Base-by-base conservation (phyloP, 2,329 filamentous ascomycete genomes). In the Trichoderma sp. region DNA sequence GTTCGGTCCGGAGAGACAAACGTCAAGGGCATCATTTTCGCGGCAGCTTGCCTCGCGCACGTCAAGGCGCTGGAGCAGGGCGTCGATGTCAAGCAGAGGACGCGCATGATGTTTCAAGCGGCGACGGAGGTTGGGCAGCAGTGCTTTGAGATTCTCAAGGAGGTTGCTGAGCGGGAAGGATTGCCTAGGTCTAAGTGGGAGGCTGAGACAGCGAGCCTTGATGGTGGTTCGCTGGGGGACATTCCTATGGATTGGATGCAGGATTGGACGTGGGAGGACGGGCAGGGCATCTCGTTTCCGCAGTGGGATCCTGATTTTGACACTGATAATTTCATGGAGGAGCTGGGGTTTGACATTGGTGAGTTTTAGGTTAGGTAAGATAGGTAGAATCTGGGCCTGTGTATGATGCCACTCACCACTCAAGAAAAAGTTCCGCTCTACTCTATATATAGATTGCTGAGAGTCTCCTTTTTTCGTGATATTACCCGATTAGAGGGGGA, bases 1-100 rank as follows among this genome's bases (percentile, higher is more conserved):
- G 78, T 87, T n/a, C 80, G 80, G 27, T 82, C 85, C 0, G 86
- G 86, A 2, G 85, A 87, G 80, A 86, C 85, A 3, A 87, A 87
- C 50, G 78, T 84, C 41, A 88, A 87, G 75, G 83, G 83, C 5
- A 82, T 84, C 60, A 81, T 85, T 33, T 83, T 87, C 31, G 68
- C 83, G 16, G 78, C 81, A 3, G 80, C 81, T 1, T 79, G 79
- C 63, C 53, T 82, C 3, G 80, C 79, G 12, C 83, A 87, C n/a
- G 79, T 83, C 0, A 80, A 85, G 31, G 83, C 82, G 1, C 77
- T 86, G 6, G 82, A 81, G 24, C 67, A 73, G 12, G 82, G 83
- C 0, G 56, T 82, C 2, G 74, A 78, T 2, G 77, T 81, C 14
- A 79, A 81, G 4, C 81, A 83, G 45, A 77, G 83, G 3, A 82